Percentiles rank a stretch among this genome's conserved stretches.
Evolutionary conservation across 768 basidiomycete species (phyloP).

Genomic region (Macrolepiota fuliginosa): DNA sequence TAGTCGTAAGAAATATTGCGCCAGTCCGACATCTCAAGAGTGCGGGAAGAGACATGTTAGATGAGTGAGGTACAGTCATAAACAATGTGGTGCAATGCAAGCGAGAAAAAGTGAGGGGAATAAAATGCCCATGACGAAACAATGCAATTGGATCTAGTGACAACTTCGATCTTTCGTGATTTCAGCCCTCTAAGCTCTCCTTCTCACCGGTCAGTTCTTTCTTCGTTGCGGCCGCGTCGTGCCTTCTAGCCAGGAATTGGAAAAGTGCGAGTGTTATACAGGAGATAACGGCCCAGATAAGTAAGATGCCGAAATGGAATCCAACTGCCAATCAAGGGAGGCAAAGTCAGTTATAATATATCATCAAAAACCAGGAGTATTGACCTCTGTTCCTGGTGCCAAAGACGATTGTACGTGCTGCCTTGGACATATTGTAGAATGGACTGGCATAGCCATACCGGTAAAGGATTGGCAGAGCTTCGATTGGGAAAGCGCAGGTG

Average conservation of each 20-base stretch:
- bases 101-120: neutral
- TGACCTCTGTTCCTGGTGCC: slow-evolving; percentile 52
- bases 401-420: slow-evolving; percentile 56
- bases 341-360: neutral
- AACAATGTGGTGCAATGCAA: neutral
- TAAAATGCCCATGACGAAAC: neutral
- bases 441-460: slow-evolving; percentile 62
- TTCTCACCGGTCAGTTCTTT: neutral
- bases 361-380: slow-evolving; percentile 16
- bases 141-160: neutral
- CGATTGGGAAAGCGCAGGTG: slow-evolving; percentile 51
- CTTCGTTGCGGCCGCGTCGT: slow-evolving; percentile 13
- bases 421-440: slow-evolving; percentile 57
- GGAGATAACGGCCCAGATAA: slow-evolving; percentile 56
- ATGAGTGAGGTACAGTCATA: neutral
- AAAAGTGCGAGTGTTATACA: slow-evolving; percentile 50
- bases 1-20: neutral
- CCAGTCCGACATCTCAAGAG: neutral
- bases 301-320: slow-evolving; percentile 56
- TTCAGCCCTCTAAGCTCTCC: neutral
- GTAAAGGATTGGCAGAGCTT: slow-evolving; percentile 49
- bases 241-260: slow-evolving; percentile 37
- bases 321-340: slow-evolving; percentile 41
- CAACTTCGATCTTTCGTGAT: neutral
- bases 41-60: neutral